phyloP scores from a whole-genome alignment of 345 rosid species.

The Clarkia xantiana region DNA sequence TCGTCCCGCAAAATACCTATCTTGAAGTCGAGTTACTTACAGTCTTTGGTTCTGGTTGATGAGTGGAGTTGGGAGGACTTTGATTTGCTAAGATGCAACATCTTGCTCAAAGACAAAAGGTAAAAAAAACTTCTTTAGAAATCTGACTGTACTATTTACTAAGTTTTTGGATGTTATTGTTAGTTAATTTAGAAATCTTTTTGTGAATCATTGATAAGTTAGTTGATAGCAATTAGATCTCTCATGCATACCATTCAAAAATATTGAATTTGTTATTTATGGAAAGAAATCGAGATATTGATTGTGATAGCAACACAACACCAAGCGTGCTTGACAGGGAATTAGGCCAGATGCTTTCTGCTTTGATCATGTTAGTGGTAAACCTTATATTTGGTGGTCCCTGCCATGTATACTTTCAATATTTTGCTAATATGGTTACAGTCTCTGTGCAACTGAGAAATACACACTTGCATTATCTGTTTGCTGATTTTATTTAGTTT shows the following conservation, averaged over 20 bases:
- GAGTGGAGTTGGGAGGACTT: conserved; percentile 11
- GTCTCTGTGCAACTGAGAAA: conserved; percentile 3
- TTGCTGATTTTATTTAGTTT: too few species aligned
- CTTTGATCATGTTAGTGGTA: background rate
- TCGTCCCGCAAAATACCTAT: conserved; percentile 17
- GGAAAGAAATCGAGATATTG: background rate
- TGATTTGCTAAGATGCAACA: conserved; percentile 54
- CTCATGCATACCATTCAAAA: too few species aligned
- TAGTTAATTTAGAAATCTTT: background rate
- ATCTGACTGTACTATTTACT: background rate
- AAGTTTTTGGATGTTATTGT: background rate
- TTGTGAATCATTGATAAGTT: background rate
- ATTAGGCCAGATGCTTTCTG: background rate
- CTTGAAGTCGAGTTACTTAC: conserved; percentile 6
- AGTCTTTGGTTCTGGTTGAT: conserved; percentile 7
- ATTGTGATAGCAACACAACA: background rate
- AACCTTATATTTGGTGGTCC: conserved; percentile 1
- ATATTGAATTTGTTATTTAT: too few species aligned
- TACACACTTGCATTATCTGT: too few species aligned
- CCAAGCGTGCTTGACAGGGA: background rate
- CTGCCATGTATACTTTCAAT: conserved; percentile 9
- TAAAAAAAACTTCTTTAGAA: too few species aligned
- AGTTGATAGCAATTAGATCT: too few species aligned
- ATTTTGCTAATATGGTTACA: conserved; percentile 8
- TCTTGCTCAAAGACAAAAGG: conserved; percentile 89